phyloP scores from a whole-genome alignment of 345 rosid genomes.

The Erodium maritimum region DNA sequence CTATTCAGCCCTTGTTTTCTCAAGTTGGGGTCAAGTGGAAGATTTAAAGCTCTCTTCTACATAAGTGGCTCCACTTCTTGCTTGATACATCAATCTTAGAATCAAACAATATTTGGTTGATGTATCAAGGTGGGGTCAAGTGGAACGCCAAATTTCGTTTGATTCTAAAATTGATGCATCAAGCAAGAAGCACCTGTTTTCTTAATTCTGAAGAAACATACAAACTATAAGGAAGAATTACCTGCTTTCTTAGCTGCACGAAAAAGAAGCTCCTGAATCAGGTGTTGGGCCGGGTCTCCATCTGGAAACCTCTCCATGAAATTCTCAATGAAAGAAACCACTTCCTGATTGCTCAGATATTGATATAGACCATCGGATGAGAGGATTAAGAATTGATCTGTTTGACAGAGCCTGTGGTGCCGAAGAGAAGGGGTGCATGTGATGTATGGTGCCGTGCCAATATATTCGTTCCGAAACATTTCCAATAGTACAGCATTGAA shows the following conservation, averaged over 20 bases:
- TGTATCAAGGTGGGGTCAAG: too few relatives aligned
- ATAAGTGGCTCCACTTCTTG: too few relatives aligned
- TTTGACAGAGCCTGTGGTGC: constrained; percentile 70
- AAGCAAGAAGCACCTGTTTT: too few relatives aligned
- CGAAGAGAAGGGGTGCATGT: constrained; percentile 75
- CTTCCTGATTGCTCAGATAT: constrained; percentile 84
- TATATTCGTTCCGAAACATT: constrained; percentile 78
- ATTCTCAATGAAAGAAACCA: constrained; percentile 63
- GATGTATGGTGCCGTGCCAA: constrained; percentile 78
- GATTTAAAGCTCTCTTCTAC: too few relatives aligned
- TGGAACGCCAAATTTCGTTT: too few relatives aligned
- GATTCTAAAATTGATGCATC: too few relatives aligned
- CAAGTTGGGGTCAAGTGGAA: too few relatives aligned
- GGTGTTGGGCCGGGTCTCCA: constrained; percentile 94
- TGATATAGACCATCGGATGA: constrained; percentile 97
- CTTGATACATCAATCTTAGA: too few relatives aligned
- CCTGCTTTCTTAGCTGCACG: constrained; percentile 99
- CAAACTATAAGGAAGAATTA: constrained; percentile 14
- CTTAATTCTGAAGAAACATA: too few relatives aligned
- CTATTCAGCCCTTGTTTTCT: too few relatives aligned
- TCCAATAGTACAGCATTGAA: constrained; percentile 65
- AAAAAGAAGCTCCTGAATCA: constrained; percentile 80
- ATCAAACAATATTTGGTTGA: too few relatives aligned
- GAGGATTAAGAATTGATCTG: constrained; percentile 80
- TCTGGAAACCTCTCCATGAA: constrained; percentile 93